Evolutionary conservation across 176 grass and related monocot genomes (phyloP), one percentile per base, ranked within the genome.

Genomic region (Triticum turgidum): DNA sequence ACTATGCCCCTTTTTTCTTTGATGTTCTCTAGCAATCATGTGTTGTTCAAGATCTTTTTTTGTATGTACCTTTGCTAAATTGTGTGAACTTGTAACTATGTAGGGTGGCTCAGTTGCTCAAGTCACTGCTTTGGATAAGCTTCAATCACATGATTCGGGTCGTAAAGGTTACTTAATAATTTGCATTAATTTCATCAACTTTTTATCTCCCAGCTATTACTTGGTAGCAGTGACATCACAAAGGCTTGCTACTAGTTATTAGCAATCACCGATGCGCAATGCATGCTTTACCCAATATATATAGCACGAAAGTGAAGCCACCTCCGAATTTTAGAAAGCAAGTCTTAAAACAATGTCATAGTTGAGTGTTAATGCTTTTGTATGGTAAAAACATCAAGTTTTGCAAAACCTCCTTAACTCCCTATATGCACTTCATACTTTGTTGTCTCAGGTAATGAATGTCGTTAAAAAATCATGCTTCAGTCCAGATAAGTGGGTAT

Each of bases 41-140:
- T 75, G 15, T 27, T 84, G 22, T 69, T 89, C 49, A 20, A 68
- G 25, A 11, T 0, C 7, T 14, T 63, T 80, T 44, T 35, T 24
- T 69, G 11, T 61, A 24, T 4, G 37, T 0, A n/a, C 15, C 44
- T 89, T 69, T 82, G 63, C 51, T 77, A 69, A 77, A 82, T 86
- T 63, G 14, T 52, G 49, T 69, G 1, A 32, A 61, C 33, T 59
- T 51, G 45, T 51, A 22, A 82, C 22, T 77, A 71, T 86, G 72
- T 52, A 90, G 88, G 88, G 15, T 86, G 41, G 14, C 17, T 63
- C 83, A 24, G 63, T 49, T 86, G 9, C 71, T 29, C 61, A 33
- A 32, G 20, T 47, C 18, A 1, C 30, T 12, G 3, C 78, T 47
- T 7, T 56, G 52, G 75, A 52, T 68, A 76, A 85, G 27, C 51